Base-by-base conservation (phyloP, 192 early-diverging fungal genomes). In the Rhizophagus sp. region DNA sequence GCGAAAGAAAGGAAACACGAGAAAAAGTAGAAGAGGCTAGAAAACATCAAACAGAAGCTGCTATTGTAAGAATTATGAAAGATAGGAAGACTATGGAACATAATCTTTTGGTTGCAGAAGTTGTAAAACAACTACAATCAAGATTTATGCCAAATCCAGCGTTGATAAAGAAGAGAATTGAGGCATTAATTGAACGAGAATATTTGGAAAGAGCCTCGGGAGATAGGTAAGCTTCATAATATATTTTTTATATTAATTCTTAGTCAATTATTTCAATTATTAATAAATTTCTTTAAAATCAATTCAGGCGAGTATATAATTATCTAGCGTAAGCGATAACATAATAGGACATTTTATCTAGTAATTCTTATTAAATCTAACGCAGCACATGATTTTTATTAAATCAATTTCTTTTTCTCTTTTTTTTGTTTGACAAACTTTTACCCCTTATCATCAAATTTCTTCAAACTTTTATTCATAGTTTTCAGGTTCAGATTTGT, bases 61-160 rank as follows among this genome's bases (percentile, higher is more conserved):
- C 95, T 13, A 92, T 99, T 75, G 98, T 99, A 41, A 86, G 98
- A 63, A 95, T 97, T 81, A 99, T 99, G 98, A 99, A 99, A 89
- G 86, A 92, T 62, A 83, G 96, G 52, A 97, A 96, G 85, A 84
- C 85, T 47, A 88, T 99, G 91, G 90, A 93, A 33, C 98, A 99
- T 79, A 96, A 96, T 75, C 85, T 88, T 47, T 85, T 99, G 17
- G 88, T 98, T 69, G 87, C 90, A 6, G 96, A 99, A 82, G 93
- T 96, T 0, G 91, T 94, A 25, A 84, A 84, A 70, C 95, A 97
- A 83, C 87, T 99, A 63, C 83, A 86, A 25, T 68, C 90, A 22
- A 87, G 96, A 41, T 99, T 99, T 81, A 88, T 89, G 80, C 95
- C 97, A 8, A 89, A 86, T 52, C 94, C 95, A 0, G 84, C 87